Evolutionary conservation across 148 eudicot species (phyloP).

Genomic region (Vaccinium macrocarpon): DNA sequence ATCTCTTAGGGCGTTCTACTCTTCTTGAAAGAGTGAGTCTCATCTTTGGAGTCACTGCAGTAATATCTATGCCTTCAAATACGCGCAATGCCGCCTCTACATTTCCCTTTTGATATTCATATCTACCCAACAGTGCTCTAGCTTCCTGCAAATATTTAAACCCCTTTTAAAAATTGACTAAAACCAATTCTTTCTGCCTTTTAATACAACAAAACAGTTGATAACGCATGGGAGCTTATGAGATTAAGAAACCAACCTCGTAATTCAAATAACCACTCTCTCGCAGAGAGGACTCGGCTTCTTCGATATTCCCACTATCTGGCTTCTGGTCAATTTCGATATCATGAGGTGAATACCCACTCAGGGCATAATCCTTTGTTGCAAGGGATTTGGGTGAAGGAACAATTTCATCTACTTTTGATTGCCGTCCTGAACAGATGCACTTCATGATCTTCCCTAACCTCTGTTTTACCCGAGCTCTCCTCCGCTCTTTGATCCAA

Average conservation of each 20-base stretch:
- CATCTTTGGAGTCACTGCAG: slow-evolving; percentile 63
- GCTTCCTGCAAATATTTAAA: slow-evolving; percentile 62
- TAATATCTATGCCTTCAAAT: slow-evolving; percentile 86
- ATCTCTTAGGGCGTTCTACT: slow-evolving; percentile 45
- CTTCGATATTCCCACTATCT: slow-evolving; percentile 75
- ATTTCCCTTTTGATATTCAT: slow-evolving; percentile 91
- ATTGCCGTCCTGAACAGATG: slow-evolving; percentile 62
- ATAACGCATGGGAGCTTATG: neutral
- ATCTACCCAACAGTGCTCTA: slow-evolving; percentile 89
- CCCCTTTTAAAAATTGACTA: neutral
- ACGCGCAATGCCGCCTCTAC: slow-evolving; percentile 88
- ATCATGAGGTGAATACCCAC: slow-evolving; percentile 33
- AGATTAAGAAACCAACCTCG: slow-evolving; percentile 51
- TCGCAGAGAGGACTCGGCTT: slow-evolving; percentile 89
- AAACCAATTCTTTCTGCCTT: neutral
- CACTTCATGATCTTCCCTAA: slow-evolving; percentile 61
- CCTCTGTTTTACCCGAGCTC: slow-evolving; percentile 16
- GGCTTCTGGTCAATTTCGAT: slow-evolving; percentile 42
- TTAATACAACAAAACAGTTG: neutral
- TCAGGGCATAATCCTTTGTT: slow-evolving; percentile 36
- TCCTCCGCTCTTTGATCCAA: slow-evolving; percentile 24
- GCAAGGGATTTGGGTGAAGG: slow-evolving; percentile 50
- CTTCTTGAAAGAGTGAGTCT: slow-evolving; percentile 53
- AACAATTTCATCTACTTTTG: slow-evolving; percentile 38
- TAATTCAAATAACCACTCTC: slow-evolving; percentile 77